These are phyloP conservation scores for Penicillium hesseltinei DNA, from an alignment of 2,329 filamentous ascomycete species.

Conservation along the genomic window DNA sequence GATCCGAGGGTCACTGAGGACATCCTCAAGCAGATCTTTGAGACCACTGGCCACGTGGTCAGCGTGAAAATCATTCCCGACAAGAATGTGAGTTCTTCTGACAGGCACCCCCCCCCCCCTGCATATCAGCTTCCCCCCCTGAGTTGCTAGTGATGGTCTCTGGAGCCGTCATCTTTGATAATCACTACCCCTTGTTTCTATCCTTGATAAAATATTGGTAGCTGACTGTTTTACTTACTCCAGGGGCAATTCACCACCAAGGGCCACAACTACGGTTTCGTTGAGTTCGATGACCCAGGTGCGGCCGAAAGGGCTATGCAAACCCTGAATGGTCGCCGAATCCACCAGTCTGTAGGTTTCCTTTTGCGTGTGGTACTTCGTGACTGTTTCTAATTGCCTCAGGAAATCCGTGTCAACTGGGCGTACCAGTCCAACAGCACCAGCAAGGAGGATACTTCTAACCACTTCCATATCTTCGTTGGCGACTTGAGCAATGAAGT, in stretches of 20 bases:
- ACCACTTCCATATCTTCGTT: conserved; percentile 98
- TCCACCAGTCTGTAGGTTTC: conserved; percentile 76
- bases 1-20: conserved; percentile 96
- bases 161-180: neutral
- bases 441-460: conserved; percentile 95
- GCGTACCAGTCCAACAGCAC: conserved; percentile 94
- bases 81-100: conserved; percentile 78
- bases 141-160: neutral
- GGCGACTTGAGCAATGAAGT: conserved; percentile 98
- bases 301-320: conserved; percentile 96
- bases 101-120: conserved; percentile 5
- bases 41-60: conserved; percentile 96
- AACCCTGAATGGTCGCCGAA: conserved; percentile 89
- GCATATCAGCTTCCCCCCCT: conserved; percentile 4
- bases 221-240: neutral
- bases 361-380: neutral
- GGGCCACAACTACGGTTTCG: conserved; percentile 98
- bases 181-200: neutral
- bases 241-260: conserved; percentile 64
- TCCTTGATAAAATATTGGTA: neutral
- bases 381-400: conserved; percentile 11
- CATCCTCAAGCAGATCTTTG: conserved; percentile 94
- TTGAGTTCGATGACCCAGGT: conserved; percentile 97
- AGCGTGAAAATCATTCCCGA: conserved; percentile 99
- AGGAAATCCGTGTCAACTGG: conserved; percentile 99